Evolutionary conservation across 23 red algal species (phyloP), one percentile per base, ranked within the genome.

Genomic region (Agarophyton chilense): DNA sequence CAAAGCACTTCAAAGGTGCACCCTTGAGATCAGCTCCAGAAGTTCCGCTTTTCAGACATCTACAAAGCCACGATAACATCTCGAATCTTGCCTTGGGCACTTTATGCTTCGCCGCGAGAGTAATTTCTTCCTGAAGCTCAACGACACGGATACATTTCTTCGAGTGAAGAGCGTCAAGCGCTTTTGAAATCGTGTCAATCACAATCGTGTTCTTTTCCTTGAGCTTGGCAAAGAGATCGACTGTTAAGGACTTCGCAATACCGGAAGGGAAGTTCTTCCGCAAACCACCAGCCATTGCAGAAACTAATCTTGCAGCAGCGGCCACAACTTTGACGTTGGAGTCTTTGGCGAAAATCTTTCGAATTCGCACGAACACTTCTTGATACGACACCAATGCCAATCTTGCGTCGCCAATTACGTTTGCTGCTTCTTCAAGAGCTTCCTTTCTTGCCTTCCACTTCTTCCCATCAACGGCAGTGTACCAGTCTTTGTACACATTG

Each of bases 251-350:
- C 43, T 84, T 89, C 10, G 85, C 80, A 24, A 68, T 68, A 32
- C 82, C 78, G 18, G 86, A n/a, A n/a, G 84, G 53, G n/a, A 96
- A 82, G 53, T 73, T 78, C 38, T 77, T 82, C 22, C 45, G 18
- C 60, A 96, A 49, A 41, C 86, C 94, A 10, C 52, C 44, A 8
- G 89, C 82, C 60, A 98, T 80, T 17, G 87, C 68, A 34, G 75
- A 31, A 19, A 87, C 78, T 21, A 94, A 62, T 39, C 47, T 84
- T 21, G 95, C 91, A 18, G 86, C 91, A 11, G 84, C 26, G 7
- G 91, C 90, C 22, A 92, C 89, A 68, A 98, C 95, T 34, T 93
- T 94, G 60, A 98, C 90, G 40, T 98, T 98, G 16, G 89, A 83
- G 44, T 98, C 95, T 66, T 94, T 98, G 8, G 76, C 63, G 41